A percentile compares a stretch with the other conserved stretches of the same genome.
These are phyloP conservation scores for Lactarius trivialis DNA, from an alignment of 768 basidiomycete genomes.

Conservation along the genomic window DNA sequence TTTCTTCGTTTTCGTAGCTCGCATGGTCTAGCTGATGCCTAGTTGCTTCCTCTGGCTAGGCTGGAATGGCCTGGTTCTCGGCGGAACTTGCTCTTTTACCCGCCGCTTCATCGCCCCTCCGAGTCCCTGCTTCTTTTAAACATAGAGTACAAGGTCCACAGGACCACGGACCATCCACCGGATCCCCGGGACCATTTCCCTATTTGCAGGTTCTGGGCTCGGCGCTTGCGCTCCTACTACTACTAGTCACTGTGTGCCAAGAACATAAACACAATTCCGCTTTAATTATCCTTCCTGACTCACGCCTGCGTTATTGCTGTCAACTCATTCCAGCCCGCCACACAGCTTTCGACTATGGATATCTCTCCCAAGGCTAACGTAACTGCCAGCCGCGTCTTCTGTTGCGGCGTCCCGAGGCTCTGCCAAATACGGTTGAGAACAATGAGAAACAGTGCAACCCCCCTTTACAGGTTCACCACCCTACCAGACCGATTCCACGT, in stretches of 20 bases:
- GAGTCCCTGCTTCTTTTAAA: constrained; percentile 2
- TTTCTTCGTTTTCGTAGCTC: background rate
- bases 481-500: background rate
- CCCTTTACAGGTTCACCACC: background rate
- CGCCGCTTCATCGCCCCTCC: constrained; percentile 19
- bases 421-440: constrained; percentile 21
- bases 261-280: background rate
- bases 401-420: constrained; percentile 4
- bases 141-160: constrained; percentile 11
- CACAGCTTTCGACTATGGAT: constrained; percentile 20
- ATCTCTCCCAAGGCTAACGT: constrained; percentile 22
- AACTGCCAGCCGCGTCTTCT: constrained; percentile 17
- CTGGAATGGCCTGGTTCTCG: background rate
- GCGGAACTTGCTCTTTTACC: constrained; percentile 2
- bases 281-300: background rate
- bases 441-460: constrained; percentile 11
- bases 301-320: background rate
- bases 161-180: constrained; percentile 10
- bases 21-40: background rate
- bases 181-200: constrained; percentile 6
- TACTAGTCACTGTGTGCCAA: background rate
- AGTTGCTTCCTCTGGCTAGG: background rate
- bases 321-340: constrained; percentile 16
- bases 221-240: background rate
- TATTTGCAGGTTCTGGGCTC: background rate